Conservation (phyloP, 1,139 yeast genomes). For the Suhomyces bribrorum region DNA sequence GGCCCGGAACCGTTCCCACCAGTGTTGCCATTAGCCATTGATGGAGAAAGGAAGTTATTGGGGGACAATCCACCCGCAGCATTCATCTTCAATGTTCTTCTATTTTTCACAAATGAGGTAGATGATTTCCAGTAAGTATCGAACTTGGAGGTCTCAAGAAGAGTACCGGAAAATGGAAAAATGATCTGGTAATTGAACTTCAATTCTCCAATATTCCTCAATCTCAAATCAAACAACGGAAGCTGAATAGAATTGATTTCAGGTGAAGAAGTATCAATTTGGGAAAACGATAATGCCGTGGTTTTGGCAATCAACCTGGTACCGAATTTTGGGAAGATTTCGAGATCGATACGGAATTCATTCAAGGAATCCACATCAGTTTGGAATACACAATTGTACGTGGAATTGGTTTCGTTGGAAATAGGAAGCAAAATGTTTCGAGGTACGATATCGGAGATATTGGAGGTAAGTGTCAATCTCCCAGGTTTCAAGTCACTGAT, state of each 20-base stretch:
- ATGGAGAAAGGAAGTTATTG: slow-evolving; percentile 39
- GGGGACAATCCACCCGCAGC: slow-evolving; percentile 48
- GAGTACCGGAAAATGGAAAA: slow-evolving; percentile 83
- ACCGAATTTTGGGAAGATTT: slow-evolving; percentile 92
- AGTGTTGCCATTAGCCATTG: slow-evolving; percentile 17
- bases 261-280: slow-evolving; percentile 45
- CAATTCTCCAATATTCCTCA: slow-evolving; percentile 81
- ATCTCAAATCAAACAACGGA: slow-evolving; percentile 80
- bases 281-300: slow-evolving; percentile 65
- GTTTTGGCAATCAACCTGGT: slow-evolving; percentile 89
- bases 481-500: slow-evolving; percentile 48
- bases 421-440: slow-evolving; percentile 80
- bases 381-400: slow-evolving; percentile 72
- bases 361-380: slow-evolving; percentile 68
- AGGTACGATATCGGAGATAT: slow-evolving; percentile 75
- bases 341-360: slow-evolving; percentile 81
- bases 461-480: slow-evolving; percentile 73
- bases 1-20: slow-evolving; percentile 9
- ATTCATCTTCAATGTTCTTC: slow-evolving; percentile 32
- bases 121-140: slow-evolving; percentile 98
- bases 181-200: slow-evolving; percentile 79
- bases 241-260: slow-evolving; percentile 54
- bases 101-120: slow-evolving; percentile 42
- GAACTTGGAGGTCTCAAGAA: slow-evolving; percentile 86
- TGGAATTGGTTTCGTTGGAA: slow-evolving; percentile 61